Conservation (phyloP, 2,329 filamentous ascomycete genomes). For the Penicillium sp. region DNA sequence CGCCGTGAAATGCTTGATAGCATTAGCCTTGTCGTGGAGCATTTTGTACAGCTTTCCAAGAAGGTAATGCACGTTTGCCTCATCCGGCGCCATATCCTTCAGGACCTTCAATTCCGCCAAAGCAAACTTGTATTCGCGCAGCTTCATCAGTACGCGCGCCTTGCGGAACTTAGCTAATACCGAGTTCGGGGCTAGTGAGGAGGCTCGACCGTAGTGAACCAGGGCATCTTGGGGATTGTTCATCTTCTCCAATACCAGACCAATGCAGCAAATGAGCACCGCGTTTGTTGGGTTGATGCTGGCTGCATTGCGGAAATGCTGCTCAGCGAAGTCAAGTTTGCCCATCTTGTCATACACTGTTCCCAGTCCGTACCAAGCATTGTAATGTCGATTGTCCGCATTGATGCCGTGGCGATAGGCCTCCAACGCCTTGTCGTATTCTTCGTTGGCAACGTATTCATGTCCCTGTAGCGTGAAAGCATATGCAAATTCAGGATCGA, state of each 20-base stretch:
- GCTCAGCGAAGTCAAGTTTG: slow-evolving; percentile 85
- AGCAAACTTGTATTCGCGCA: slow-evolving; percentile 68
- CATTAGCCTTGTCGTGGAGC: slow-evolving; percentile 62
- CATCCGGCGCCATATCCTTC: slow-evolving; percentile 88
- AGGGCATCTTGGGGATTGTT: slow-evolving; percentile 78
- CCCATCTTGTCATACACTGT: slow-evolving; percentile 85
- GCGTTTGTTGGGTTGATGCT: slow-evolving; percentile 92
- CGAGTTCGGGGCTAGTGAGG: slow-evolving; percentile 75
- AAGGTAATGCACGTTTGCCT: slow-evolving; percentile 93
- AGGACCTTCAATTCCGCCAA: slow-evolving; percentile 81
- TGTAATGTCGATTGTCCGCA: slow-evolving; percentile 88
- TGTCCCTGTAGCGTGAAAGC: slow-evolving; percentile 95
- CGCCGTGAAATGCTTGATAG: slow-evolving; percentile 92
- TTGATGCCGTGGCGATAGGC: slow-evolving; percentile 84
- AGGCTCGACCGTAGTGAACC: slow-evolving; percentile 76
- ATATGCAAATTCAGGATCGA: slow-evolving; percentile 89
- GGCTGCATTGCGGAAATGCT: slow-evolving; percentile 85
- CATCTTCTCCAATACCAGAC: slow-evolving; percentile 83
- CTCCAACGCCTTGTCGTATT: slow-evolving; percentile 89
- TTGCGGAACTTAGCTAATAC: slow-evolving; percentile 90
- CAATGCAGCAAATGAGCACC: slow-evolving; percentile 88
- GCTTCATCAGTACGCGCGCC: slow-evolving; percentile 77
- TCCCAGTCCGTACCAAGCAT: slow-evolving; percentile 92
- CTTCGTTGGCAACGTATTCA: slow-evolving; percentile 92
- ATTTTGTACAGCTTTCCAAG: slow-evolving; percentile 68